These are phyloP conservation scores for Datura wrightii DNA, from an alignment of 257 asterid genomes.

Conservation along the genomic window DNA sequence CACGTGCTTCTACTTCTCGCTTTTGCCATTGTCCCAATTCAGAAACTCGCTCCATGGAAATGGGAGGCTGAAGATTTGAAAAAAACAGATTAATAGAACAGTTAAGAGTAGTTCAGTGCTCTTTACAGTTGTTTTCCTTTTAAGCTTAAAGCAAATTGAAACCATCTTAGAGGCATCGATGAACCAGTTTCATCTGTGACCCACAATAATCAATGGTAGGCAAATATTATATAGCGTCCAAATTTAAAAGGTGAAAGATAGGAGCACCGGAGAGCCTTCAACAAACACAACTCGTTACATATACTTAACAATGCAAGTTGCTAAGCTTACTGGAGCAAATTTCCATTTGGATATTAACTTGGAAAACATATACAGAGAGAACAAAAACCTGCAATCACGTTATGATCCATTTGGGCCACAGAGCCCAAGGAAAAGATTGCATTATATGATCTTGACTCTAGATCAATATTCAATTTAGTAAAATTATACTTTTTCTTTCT, in stretches of 20 bases:
- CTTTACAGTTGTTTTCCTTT: neutral
- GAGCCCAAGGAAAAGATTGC: neutral
- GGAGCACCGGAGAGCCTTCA: neutral
- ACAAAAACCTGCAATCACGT: neutral
- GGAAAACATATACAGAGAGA: neutral
- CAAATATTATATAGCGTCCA: neutral
- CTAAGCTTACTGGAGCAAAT: neutral
- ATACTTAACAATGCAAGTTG: neutral
- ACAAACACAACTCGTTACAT: slow-evolving; percentile 11
- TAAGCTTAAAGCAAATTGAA: neutral
- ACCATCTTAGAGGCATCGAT: neutral
- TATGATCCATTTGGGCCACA: neutral
- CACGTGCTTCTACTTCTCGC: slow-evolving; percentile 65
- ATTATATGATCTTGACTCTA: neutral
- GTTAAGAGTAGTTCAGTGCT: neutral
- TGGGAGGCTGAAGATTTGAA: slow-evolving; percentile 68
- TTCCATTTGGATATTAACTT: neutral
- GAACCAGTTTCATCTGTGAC: neutral
- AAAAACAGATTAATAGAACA: neutral
- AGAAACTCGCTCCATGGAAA: slow-evolving; percentile 56
- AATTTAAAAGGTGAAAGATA: neutral
- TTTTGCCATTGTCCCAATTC: slow-evolving; percentile 79
- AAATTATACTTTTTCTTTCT: neutral
- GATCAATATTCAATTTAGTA: neutral
- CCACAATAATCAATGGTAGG: neutral